Evolutionary conservation across 176 grass and related monocot genomes (phyloP), one percentile per base, ranked within the genome.

Genomic region (Carex scoparia): DNA sequence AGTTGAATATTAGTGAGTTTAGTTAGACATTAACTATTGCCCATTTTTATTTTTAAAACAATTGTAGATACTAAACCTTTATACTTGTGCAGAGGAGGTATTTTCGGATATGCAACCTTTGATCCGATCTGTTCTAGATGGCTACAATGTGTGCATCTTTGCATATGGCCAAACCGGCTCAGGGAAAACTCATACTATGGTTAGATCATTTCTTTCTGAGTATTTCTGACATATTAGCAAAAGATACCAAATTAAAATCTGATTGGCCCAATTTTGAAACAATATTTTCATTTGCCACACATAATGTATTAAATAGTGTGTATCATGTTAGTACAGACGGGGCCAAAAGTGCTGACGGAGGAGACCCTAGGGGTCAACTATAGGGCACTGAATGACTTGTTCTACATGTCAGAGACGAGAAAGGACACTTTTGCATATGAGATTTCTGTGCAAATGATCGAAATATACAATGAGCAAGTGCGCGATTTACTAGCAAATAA

Each of bases 391-490:
- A 92, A 95, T 81, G 95, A 98, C 61, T 72, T 98, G 74, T 98
- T 98, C 84, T 85, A 91, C 77, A 84, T 98, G 74, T 85, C 92
- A 76, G 83, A 84, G 44, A 66, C 90, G 27, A 93, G 95, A 66
- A 91, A 83, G 46, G 92, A 85, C 32, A 91, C 91, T 77, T 84
- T 93, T 40, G 23, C 56, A 88, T 98, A 94, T 81, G 91, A 98
- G 84, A 94, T 94, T 55, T 79, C 83, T 51, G 95, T 98, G 27
- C 95, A 98, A 49, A 98, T 98, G 95, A 98, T 98, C 61, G 95
- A 98, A 88, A 98, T 98, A 51, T 98, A 98, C 53, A 98, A 94
- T 11, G 95, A 98, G 76, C 92, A 98, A 98, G 95, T 98, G 69
- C 88, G 92, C 62, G 95, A 98, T 84, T 89, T 98, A 46, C 89